Evolutionary conservation across 208 protist genomes (phyloP).

Genomic region (Lotmaria passim): DNA sequence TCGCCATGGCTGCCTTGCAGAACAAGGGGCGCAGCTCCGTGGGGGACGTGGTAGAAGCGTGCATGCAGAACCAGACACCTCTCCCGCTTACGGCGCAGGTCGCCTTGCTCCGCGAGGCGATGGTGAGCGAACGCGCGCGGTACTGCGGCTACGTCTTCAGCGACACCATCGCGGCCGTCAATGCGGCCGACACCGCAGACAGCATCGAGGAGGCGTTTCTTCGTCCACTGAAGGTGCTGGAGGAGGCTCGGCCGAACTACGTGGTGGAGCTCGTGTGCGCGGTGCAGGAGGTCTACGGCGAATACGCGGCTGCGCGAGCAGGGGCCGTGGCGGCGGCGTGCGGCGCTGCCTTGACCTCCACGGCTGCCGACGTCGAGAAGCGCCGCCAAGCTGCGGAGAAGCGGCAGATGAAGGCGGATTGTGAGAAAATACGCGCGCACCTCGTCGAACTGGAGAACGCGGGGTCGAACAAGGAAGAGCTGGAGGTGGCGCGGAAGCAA

Average conservation of each 20-base stretch:
- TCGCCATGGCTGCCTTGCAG: conserved; percentile 39
- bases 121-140: conserved; percentile 32
- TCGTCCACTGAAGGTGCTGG: conserved; percentile 36
- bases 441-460: conserved; percentile 38
- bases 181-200: conserved; percentile 14
- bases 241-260: conserved; percentile 44
- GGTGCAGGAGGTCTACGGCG: conserved; percentile 46
- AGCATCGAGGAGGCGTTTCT: conserved; percentile 42
- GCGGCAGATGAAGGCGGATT: conserved; percentile 34
- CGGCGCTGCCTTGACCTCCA: conserved; percentile 8
- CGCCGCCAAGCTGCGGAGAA: conserved; percentile 33
- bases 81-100: conserved; percentile 65
- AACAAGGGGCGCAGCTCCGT: background rate
- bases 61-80: conserved; percentile 30
- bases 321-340: conserved; percentile 10
- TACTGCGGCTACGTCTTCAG: conserved; percentile 88
- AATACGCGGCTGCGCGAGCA: conserved; percentile 16
- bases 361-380: conserved; percentile 20
- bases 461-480: conserved; percentile 37
- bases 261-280: conserved; percentile 65
- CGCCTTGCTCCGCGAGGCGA: conserved; percentile 49
- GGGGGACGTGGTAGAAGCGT: conserved; percentile 34
- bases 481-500: conserved; percentile 43
- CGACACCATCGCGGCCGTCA: conserved; percentile 47
- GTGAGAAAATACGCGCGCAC: conserved; percentile 38